These are phyloP conservation scores for Tremella yokohamensis DNA, from an alignment of 768 basidiomycete species.

Conservation along the genomic window DNA sequence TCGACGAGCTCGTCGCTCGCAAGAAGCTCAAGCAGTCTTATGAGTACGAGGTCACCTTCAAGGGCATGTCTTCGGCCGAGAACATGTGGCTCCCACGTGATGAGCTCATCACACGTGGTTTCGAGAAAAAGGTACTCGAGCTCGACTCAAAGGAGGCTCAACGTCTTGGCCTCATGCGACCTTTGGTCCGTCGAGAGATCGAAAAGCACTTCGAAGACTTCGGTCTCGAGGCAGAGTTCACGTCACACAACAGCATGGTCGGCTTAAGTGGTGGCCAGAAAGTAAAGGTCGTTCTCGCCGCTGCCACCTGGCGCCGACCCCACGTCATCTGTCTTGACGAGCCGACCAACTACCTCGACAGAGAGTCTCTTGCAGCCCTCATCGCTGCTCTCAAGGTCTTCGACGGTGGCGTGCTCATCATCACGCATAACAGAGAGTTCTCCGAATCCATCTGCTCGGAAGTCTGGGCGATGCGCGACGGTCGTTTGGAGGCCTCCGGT, in stretches of 20 bases:
- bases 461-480: slow-evolving; percentile 99
- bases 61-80: slow-evolving; percentile 89
- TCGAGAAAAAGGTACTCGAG: slow-evolving; percentile 98
- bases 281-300: slow-evolving; percentile 98
- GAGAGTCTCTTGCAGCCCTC: slow-evolving; percentile 97
- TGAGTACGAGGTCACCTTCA: slow-evolving; percentile 97
- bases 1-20: slow-evolving; percentile 82
- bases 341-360: slow-evolving; percentile 98
- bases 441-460: slow-evolving; percentile 96
- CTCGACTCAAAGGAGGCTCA: slow-evolving; percentile 97
- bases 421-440: slow-evolving; percentile 98
- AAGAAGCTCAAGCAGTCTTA: slow-evolving; percentile 99
- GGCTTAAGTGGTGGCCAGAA: slow-evolving; percentile 98
- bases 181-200: slow-evolving; percentile 96
- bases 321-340: slow-evolving; percentile 59
- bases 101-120: slow-evolving; percentile 94
- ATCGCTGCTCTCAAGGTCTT: slow-evolving; percentile 97
- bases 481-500: slow-evolving; percentile 90
- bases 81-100: slow-evolving; percentile 97
- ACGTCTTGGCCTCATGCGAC: slow-evolving; percentile 87
- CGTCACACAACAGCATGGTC: slow-evolving; percentile 98
- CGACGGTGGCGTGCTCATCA: slow-evolving; percentile 96
- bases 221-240: slow-evolving; percentile 95
- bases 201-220: slow-evolving; percentile 99
- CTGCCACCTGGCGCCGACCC: slow-evolving; percentile 87